Conservation (phyloP, 805 yeast genomes). For the Suhomyces sp. region DNA sequence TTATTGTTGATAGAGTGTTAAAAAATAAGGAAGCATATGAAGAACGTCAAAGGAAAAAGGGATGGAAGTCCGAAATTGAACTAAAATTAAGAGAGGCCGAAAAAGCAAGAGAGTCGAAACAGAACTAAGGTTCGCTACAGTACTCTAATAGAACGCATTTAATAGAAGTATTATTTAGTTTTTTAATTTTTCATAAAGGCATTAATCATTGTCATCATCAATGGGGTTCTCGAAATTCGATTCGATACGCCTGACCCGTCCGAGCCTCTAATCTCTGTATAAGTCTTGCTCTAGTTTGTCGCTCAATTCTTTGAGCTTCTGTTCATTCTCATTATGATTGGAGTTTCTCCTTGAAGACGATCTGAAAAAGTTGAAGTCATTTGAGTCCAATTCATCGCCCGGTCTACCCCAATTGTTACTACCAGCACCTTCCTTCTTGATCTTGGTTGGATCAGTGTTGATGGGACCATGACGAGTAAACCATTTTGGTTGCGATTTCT, state of each 20-base stretch:
- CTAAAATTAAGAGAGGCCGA: constrained; percentile 24
- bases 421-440: constrained; percentile 84
- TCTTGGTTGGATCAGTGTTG: constrained; percentile 68
- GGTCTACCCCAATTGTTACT: constrained; percentile 83
- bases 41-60: constrained; percentile 84
- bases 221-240: not conserved
- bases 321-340: constrained; percentile 35
- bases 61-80: constrained; percentile 64
- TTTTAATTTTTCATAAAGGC: not conserved
- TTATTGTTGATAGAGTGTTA: constrained; percentile 73
- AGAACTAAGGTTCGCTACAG: not conserved
- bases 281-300: constrained; percentile 16
- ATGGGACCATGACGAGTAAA: constrained; percentile 74
- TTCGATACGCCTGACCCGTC: no score
- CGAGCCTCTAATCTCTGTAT: not conserved
- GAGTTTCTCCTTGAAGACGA: constrained; percentile 36
- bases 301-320: constrained; percentile 21
- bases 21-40: constrained; percentile 67
- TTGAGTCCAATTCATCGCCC: constrained; percentile 69
- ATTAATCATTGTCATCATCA: not conserved
- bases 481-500: constrained; percentile 59
- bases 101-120: not conserved
- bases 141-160: not conserved
- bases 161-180: not conserved
- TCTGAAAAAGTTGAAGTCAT: constrained; percentile 34